Conservation (phyloP, 768 basidiomycete genomes). For the Tricholoma saponaceum region DNA sequence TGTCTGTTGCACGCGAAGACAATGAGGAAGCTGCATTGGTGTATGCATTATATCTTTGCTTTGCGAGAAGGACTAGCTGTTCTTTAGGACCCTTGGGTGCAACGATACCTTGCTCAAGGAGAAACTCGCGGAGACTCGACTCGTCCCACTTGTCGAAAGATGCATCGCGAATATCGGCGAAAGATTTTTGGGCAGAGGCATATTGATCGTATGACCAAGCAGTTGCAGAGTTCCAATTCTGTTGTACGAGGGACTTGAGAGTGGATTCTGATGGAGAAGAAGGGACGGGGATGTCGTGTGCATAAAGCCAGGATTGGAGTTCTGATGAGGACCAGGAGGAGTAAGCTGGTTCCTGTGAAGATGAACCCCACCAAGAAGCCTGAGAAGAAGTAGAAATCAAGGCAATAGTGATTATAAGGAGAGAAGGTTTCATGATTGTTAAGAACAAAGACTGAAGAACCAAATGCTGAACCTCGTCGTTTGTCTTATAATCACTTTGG, state of each 20-base stretch:
- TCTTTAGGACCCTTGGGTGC: slow-evolving; percentile 77
- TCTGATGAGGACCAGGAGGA: slow-evolving; percentile 59
- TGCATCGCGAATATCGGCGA: slow-evolving; percentile 52
- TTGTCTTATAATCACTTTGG: neutral
- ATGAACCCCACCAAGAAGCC: slow-evolving; percentile 53
- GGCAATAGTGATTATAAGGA: slow-evolving; percentile 28
- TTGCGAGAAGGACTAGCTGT: slow-evolving; percentile 74
- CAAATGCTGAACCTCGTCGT: too few species aligned
- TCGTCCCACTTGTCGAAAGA: slow-evolving; percentile 86
- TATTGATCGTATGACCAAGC: slow-evolving; percentile 66
- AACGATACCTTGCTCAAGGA: slow-evolving; percentile 85
- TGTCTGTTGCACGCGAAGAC: slow-evolving; percentile 45
- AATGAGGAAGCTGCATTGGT: slow-evolving; percentile 55
- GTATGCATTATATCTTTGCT: slow-evolving; percentile 62
- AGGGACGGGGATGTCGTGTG: slow-evolving; percentile 57
- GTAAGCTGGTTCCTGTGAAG: slow-evolving; percentile 31
- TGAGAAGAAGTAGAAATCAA: slow-evolving; percentile 27
- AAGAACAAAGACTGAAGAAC: neutral
- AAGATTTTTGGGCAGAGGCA: slow-evolving; percentile 56
- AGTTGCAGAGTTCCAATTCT: slow-evolving; percentile 54
- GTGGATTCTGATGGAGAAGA: slow-evolving; percentile 37
- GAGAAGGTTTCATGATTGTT: slow-evolving; percentile 23
- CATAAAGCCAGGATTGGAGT: slow-evolving; percentile 65
- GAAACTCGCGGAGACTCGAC: slow-evolving; percentile 71
- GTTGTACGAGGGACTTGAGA: slow-evolving; percentile 45